Conservation (phyloP, 345 rosid genomes). For the Heritiera littoralis region DNA sequence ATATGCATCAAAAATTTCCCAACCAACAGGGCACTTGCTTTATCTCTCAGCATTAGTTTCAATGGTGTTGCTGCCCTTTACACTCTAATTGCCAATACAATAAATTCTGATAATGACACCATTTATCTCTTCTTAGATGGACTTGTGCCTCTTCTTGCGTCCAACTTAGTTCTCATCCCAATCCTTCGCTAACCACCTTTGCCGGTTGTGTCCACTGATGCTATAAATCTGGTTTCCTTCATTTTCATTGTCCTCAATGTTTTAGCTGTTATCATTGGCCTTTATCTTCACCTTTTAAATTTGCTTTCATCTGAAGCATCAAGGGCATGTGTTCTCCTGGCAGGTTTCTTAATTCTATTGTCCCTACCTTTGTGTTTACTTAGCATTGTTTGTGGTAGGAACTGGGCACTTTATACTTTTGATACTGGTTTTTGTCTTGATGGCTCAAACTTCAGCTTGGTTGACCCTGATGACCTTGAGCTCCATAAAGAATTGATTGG, state of each 20-base stretch:
- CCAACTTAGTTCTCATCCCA: slow-evolving; percentile 51
- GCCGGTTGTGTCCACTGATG: slow-evolving; percentile 33
- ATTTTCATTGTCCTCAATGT: slow-evolving; percentile 53
- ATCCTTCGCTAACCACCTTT: slow-evolving; percentile 51
- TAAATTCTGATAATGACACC: slow-evolving; percentile 39
- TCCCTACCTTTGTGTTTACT: slow-evolving; percentile 64
- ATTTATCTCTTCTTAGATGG: slow-evolving; percentile 66
- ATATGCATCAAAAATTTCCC: slow-evolving; percentile 77
- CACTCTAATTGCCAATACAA: slow-evolving; percentile 65
- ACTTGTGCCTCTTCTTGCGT: slow-evolving; percentile 49
- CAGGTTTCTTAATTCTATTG: slow-evolving; percentile 53
- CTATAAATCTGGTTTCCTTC: slow-evolving; percentile 41
- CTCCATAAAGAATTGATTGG: slow-evolving; percentile 46
- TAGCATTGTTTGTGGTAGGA: slow-evolving; percentile 50
- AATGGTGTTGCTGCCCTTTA: slow-evolving; percentile 81
- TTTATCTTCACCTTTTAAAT: slow-evolving; percentile 61
- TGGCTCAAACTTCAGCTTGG: slow-evolving; percentile 43
- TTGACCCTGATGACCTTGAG: slow-evolving; percentile 50
- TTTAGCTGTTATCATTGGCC: slow-evolving; percentile 63
- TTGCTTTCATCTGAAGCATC: slow-evolving; percentile 39
- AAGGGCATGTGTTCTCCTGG: slow-evolving; percentile 50
- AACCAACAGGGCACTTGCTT: slow-evolving; percentile 55
- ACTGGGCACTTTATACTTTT: slow-evolving; percentile 40
- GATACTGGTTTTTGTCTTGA: slow-evolving; percentile 21
- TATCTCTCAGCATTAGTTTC: slow-evolving; percentile 73